A percentile compares a stretch with the other conserved stretches of the same genome.
These are phyloP conservation scores for Aspergillus sclerotioniger DNA, from an alignment of 495 filamentous ascomycete species.

Conservation along the genomic window DNA sequence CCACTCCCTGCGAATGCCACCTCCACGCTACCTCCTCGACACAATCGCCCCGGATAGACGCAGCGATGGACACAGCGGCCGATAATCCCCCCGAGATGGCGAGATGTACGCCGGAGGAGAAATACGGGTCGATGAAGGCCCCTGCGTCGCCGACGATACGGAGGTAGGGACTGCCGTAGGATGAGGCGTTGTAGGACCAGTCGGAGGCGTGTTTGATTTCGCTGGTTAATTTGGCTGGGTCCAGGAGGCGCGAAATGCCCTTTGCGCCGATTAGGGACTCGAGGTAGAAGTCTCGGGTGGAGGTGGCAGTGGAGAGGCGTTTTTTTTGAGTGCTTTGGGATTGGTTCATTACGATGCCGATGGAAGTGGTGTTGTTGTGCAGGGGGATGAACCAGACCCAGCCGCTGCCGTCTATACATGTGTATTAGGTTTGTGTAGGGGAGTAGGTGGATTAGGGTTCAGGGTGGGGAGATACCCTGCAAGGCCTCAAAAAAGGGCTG, in stretches of 20 bases:
- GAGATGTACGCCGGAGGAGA: conserved; percentile 42
- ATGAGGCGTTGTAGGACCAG: conserved; percentile 41
- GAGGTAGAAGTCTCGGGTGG: not conserved
- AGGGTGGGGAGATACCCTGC: too few species aligned
- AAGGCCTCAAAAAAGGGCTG: conserved; percentile 43
- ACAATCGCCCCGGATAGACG: not conserved
- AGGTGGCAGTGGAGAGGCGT: conserved; percentile 8
- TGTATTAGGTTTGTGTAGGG: too few species aligned
- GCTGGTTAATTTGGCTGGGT: conserved; percentile 25
- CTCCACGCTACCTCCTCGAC: not conserved
- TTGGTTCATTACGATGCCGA: conserved; percentile 43
- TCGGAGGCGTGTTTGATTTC: conserved; percentile 39
- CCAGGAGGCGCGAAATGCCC: conserved; percentile 18
- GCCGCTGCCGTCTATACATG: conserved; percentile 41
- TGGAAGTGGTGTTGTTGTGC: conserved; percentile 40
- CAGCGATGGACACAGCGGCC: conserved; percentile 23
- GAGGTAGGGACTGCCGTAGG: conserved; percentile 31
- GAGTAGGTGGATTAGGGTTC: too few species aligned
- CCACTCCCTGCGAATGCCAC: not conserved
- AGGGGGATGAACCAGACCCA: conserved; percentile 48
- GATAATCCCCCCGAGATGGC: conserved; percentile 34
- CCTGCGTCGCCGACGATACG: conserved; percentile 47
- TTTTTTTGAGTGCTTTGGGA: conserved; percentile 22
- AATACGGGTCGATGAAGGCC: conserved; percentile 45
- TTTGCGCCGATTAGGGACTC: not conserved